Evolutionary conservation across 2,329 filamentous ascomycete genomes (phyloP).

Genomic region (Akanthomyces dipterigenus): DNA sequence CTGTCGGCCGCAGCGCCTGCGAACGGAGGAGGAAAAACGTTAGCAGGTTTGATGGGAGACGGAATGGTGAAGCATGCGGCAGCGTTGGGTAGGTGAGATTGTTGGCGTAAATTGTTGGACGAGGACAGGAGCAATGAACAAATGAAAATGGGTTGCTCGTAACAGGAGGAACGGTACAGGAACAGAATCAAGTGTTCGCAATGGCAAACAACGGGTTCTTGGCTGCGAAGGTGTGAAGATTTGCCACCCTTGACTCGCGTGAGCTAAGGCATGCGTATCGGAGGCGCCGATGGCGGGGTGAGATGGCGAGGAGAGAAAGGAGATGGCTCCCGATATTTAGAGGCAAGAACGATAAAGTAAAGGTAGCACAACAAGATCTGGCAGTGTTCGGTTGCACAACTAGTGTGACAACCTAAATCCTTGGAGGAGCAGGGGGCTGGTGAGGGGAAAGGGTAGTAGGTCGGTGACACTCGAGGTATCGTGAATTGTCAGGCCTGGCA

Average conservation of each 20-base stretch:
- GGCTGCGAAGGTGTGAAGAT: not conserved
- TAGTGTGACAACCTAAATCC: not conserved
- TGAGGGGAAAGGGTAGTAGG: not conserved
- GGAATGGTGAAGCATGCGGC: not conserved
- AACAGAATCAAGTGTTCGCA: not conserved
- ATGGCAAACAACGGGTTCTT: not conserved
- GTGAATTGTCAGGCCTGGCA: conserved; percentile 1
- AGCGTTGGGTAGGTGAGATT: not conserved
- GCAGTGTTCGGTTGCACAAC: not conserved
- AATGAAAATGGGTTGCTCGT: not conserved
- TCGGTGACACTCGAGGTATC: conserved; percentile 8
- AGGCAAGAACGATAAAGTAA: not conserved
- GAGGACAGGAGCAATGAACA: not conserved
- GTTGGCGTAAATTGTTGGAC: not conserved
- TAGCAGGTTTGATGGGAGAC: not conserved
- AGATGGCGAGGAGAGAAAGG: not conserved
- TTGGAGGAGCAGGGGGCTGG: not conserved
- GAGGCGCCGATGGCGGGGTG: conserved; percentile 7
- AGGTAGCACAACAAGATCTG: not conserved
- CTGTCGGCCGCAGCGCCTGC: not conserved
- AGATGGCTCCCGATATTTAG: not conserved
- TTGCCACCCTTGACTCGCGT: conserved; percentile 12
- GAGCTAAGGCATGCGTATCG: conserved; percentile 9
- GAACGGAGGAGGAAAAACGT: not conserved
- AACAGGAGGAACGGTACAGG: not conserved